These are phyloP conservation scores for Mucor ambiguus DNA, from an alignment of 371 early-diverging fungal genomes.

Conservation along the genomic window DNA sequence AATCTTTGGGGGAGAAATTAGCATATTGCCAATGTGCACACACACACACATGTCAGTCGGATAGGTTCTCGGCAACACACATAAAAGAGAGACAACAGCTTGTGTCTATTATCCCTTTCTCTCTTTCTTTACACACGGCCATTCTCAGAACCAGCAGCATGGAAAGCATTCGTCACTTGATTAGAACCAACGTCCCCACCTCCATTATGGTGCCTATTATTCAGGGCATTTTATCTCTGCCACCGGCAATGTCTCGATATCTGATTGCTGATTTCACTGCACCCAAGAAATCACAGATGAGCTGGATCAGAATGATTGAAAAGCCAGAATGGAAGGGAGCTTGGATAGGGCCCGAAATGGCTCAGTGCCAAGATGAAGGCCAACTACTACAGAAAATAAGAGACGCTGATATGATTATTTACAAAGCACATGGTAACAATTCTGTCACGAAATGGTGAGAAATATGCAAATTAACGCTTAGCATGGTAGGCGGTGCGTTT, in stretches of 20 bases:
- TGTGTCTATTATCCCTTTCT: neutral
- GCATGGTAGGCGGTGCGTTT: constrained; percentile 37
- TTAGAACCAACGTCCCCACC: constrained; percentile 7
- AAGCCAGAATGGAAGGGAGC: constrained; percentile 27
- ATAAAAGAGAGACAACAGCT: neutral
- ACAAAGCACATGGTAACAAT: constrained; percentile 42
- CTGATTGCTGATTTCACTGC: constrained; percentile 19
- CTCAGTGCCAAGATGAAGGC: constrained; percentile 13
- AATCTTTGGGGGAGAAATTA: neutral
- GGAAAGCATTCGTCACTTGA: constrained; percentile 10
- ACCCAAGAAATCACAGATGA: constrained; percentile 17
- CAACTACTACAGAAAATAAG: constrained; percentile 29
- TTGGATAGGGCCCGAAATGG: constrained; percentile 27
- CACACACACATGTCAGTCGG: neutral
- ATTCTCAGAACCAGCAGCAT: neutral
- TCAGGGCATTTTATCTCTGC: constrained; percentile 10
- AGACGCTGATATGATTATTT: constrained; percentile 39
- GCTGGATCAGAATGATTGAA: constrained; percentile 23
- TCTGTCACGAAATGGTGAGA: neutral
- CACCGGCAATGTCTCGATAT: constrained; percentile 14
- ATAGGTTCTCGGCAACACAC: neutral
- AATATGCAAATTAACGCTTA: neutral
- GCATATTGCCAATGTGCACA: neutral
- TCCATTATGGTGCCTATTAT: constrained; percentile 7
- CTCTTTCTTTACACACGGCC: neutral